Evolutionary conservation across 148 eudicot genomes (phyloP).

Genomic region (Limonium bicolor): DNA sequence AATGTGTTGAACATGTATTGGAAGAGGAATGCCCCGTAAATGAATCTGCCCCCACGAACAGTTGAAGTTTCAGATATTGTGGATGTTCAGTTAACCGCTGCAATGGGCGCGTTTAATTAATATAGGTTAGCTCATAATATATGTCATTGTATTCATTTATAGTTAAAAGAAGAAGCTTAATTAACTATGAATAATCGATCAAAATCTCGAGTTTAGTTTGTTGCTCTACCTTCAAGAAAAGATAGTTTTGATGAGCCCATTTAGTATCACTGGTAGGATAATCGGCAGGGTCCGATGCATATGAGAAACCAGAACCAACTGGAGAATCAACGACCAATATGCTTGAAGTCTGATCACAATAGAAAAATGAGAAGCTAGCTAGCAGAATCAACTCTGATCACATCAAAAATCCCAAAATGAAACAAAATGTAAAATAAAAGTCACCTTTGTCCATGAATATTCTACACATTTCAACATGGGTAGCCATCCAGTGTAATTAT

Average conservation of each 20-base stretch:
- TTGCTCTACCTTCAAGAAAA: conserved; percentile 14
- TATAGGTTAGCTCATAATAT: background rate
- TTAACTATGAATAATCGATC: too few species aligned
- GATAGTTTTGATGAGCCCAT: conserved; percentile 3
- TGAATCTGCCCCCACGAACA: conserved; percentile 8
- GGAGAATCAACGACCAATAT: conserved; percentile 22
- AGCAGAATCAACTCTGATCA: background rate
- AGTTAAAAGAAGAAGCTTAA: too few species aligned
- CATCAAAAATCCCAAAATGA: background rate
- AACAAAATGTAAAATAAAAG: background rate
- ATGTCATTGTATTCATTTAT: background rate
- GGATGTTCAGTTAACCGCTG: conserved; percentile 10
- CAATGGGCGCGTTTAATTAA: background rate
- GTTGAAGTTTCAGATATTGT: background rate
- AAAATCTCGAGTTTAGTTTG: too few species aligned
- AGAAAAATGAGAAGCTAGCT: background rate
- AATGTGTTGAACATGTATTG: conserved; percentile 4
- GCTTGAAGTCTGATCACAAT: conserved; percentile 10
- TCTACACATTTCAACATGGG: background rate
- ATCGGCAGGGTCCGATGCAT: conserved; percentile 10
- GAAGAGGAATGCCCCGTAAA: conserved; percentile 6
- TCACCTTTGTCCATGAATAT: conserved; percentile 13
- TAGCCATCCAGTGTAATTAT: background rate
- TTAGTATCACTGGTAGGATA: conserved; percentile 10
- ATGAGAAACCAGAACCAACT: conserved; percentile 28